Evolutionary conservation across 1,139 yeast species (phyloP).

Genomic region (Debaryomyces udenii): DNA sequence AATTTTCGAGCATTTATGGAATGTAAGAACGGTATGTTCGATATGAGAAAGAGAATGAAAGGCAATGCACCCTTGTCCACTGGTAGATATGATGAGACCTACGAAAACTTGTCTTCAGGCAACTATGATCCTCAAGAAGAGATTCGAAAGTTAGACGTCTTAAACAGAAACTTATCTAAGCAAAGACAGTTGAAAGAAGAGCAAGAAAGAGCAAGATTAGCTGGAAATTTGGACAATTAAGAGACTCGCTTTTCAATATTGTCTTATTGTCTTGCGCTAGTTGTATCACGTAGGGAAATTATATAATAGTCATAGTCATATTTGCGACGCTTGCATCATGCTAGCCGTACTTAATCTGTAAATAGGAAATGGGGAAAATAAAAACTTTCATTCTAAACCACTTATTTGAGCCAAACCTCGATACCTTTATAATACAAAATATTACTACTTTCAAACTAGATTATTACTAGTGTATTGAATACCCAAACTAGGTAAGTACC

Average conservation of each 20-base stretch:
- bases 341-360: no score
- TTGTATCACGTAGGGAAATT: no score
- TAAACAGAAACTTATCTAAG: conserved; percentile 50
- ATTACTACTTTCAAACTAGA: no score
- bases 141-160: conserved; percentile 62
- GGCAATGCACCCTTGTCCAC: conserved; percentile 95
- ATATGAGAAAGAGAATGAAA: conserved; percentile 87
- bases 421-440: no score
- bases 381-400: no score
- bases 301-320: no score
- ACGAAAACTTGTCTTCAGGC: conserved; percentile 76
- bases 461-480: no score
- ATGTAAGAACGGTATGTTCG: conserved; percentile 82
- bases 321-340: not conserved
- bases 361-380: no score
- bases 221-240: conserved; percentile 8
- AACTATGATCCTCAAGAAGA: conserved; percentile 82
- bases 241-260: not conserved
- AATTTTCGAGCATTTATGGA: conserved; percentile 85
- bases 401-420: no score
- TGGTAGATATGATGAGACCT: conserved; percentile 88
- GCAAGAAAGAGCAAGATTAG: conserved; percentile 18
- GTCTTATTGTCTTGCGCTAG: no score
- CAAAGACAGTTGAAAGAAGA: conserved; percentile 30
- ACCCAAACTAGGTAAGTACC: no score